Base-by-base conservation (phyloP, 495 filamentous ascomycete species). In the Penicillium alfredii region DNA sequence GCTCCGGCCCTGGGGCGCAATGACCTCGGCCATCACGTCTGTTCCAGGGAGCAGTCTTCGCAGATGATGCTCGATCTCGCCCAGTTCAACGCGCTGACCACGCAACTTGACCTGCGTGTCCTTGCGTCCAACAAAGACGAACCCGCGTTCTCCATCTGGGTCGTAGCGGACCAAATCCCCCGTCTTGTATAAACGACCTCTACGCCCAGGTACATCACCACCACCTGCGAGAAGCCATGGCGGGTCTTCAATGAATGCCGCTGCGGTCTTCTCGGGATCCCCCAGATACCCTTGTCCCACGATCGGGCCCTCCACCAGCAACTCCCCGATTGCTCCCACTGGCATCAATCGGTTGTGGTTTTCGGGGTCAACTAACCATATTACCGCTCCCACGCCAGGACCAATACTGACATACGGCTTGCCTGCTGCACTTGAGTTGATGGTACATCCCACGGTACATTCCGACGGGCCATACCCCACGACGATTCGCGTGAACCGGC, bases 71-170 rank as follows among this genome's bases (percentile, higher is more conserved):
- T 69, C 64, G 20, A 69, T 65, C 35, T 82, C 78, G 0, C 67
- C 72, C 4, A 82, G 60, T 47, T 83, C 78, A 23, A 83, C 68
- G 22, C 78, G 67, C 43, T 81, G 76, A 7, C 78, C 78, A 9
- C 71, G 71, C 3, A 82, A 43, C 49, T 82, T 83, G 11, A 79
- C 74, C 44, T 81, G 77, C 6, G 74, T 72, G 38, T 83, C 79
- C 27, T 73, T 73, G 6, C 80, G 56, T 16, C 78, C 78, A 2
- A 75, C 65, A 44, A 78, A 80, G n/a, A 72, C 52, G 37, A 82
- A 61, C 18, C 61, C 50, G 16, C 55, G 44, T 16, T 58, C 54
- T 1, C 71, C 72, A 44, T 73, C 64, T 0, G 72, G 69, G 20
- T 78, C 71, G 26, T 80, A 78, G 16, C 57, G 55, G 4, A 76